Base-by-base conservation (phyloP, 805 yeast species). In the Spathaspora girioi region DNA sequence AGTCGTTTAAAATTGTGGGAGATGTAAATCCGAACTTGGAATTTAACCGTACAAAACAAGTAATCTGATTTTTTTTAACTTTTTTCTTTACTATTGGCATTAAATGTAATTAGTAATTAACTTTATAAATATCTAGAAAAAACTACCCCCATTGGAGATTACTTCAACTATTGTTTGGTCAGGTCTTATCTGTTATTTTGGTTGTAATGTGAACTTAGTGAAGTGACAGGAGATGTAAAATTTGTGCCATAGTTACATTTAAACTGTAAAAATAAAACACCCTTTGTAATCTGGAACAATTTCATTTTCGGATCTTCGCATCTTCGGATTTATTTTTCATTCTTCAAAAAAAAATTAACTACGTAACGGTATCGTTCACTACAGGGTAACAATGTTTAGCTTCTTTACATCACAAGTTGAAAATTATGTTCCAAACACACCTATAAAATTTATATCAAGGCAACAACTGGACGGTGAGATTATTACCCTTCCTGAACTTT, bases 401-500 rank as follows among this genome's bases (percentile, higher is more conserved):
- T 50, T 50, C 32, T 48, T 69, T 26, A 66, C 56, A 48, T 64
- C 70, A 2, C 50, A 49, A 38, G 66, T 69, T 4, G 66, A 62
- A 14, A 65, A 59, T 50, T 49, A 56, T 47, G 50, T 52, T 32
- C 69, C 73, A 1, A 49, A 26, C 4, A 53, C 56, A 9, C 71
- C 73, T 2, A 47, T 68, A 15, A 52, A 50, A 27, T 61, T 64
- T 51, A 46, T 29, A 2, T 31, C 61, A 8, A 53, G 55, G 12
- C 26, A 23, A 6, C 3, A 23, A 23, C 26, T n/a, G n/a, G 41
- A 29, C 6, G 46, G 50, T n/a, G 54, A 50, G 2, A 42, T 40
- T 20, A 12, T 47, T 7, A 48, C 69, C 58, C 20, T 69, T 55
- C 46, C 59, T 41, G 67, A 75, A 18, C 69, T 80, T 38, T 60